These are phyloP conservation scores for Plasmodium cynomolgi DNA, from an alignment of 169 alveolate species.

Conservation along the genomic window DNA sequence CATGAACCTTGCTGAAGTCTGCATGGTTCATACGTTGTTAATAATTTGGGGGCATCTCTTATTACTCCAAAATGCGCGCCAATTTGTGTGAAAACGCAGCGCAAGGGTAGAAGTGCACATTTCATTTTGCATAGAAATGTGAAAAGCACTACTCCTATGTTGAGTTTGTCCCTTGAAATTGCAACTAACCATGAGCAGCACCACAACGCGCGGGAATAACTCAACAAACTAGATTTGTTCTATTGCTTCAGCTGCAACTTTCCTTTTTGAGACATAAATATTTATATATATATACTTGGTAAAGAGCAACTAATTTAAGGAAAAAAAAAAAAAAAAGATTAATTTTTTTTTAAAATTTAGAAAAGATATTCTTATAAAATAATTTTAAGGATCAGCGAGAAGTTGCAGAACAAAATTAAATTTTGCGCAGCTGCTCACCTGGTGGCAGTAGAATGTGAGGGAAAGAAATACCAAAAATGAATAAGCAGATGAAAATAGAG, in stretches of 20 bases:
- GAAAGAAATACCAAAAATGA: not conserved
- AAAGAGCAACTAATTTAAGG: not conserved
- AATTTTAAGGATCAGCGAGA: not conserved
- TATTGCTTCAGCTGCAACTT: not conserved
- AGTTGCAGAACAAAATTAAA: conserved; percentile 24
- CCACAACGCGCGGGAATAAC: not conserved
- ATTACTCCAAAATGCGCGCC: not conserved
- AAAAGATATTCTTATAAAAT: conserved; percentile 13
- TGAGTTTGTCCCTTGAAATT: not conserved
- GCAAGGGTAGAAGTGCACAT: not conserved
- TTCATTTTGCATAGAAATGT: not conserved
- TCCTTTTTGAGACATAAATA: not conserved
- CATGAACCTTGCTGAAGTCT: not conserved
- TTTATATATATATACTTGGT: not conserved
- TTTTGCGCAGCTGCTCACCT: not conserved
- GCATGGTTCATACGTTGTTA: not conserved
- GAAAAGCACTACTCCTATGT: not conserved
- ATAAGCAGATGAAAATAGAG: not conserved
- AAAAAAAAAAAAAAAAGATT: conserved; percentile 9
- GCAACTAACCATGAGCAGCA: not conserved
- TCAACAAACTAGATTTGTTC: not conserved
- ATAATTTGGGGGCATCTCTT: not conserved
- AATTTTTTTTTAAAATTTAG: conserved; percentile 5
- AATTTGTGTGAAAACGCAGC: not conserved
- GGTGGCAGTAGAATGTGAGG: not conserved